Evolutionary conservation across 148 eudicot species (phyloP).

Genomic region (Cornus controversa): DNA sequence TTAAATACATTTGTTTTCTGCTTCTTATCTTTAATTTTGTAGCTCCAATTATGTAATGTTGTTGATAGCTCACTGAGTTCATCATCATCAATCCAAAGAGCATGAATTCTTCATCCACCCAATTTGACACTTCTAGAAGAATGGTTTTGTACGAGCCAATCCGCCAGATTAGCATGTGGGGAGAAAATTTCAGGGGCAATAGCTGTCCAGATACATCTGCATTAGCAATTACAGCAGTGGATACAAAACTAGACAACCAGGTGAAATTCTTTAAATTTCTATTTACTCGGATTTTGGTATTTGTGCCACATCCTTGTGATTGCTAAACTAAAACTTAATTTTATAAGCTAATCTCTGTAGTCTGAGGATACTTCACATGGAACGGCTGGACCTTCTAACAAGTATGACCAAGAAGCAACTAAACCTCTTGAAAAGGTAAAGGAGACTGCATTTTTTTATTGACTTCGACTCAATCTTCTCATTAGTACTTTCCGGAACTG

Average conservation of each 20-base stretch:
- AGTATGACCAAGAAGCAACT: slow-evolving; percentile 66
- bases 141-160: slow-evolving; percentile 89
- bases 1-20: not conserved
- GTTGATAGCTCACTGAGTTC: not conserved
- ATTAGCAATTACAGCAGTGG: slow-evolving; percentile 49
- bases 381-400: slow-evolving; percentile 50
- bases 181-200: slow-evolving; percentile 61
- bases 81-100: slow-evolving; percentile 16
- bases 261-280: slow-evolving; percentile 24
- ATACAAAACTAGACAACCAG: slow-evolving; percentile 64
- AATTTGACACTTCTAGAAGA: slow-evolving; percentile 54
- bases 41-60: not conserved
- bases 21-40: not conserved
- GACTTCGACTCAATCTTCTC: not conserved
- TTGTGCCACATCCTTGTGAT: slow-evolving; percentile 1
- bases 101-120: slow-evolving; percentile 73
- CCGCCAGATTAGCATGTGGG: slow-evolving; percentile 82
- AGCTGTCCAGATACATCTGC: slow-evolving; percentile 51
- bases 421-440: slow-evolving; percentile 74
- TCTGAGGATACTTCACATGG: slow-evolving; percentile 82
- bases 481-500: not conserved
- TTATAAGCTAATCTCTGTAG: slow-evolving; percentile 31
- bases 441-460: not conserved
- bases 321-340: slow-evolving; percentile 3
- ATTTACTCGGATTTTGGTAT: not conserved